Evolutionary conservation across 352 stramenopile genomes (phyloP).

Genomic region (Phytophthora tentaculata): DNA sequence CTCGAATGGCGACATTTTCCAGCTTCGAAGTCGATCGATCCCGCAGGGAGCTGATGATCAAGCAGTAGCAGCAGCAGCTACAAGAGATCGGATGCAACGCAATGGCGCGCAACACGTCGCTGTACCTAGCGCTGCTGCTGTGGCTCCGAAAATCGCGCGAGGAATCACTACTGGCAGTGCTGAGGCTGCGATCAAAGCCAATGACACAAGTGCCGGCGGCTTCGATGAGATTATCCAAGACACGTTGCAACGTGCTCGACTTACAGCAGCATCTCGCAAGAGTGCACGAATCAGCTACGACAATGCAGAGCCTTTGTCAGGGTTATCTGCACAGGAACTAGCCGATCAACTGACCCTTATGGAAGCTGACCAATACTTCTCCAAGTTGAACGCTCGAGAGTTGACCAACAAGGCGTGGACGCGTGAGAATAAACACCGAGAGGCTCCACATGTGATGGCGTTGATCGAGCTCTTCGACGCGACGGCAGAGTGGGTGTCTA

Average conservation of each 20-base stretch:
- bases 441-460: slow-evolving; percentile 82
- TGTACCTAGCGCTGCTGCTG: slow-evolving; percentile 29
- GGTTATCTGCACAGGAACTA: slow-evolving; percentile 66
- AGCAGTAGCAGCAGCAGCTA: slow-evolving; percentile 28
- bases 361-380: slow-evolving; percentile 80
- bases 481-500: slow-evolving; percentile 87
- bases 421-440: slow-evolving; percentile 77
- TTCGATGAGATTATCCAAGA: slow-evolving; percentile 75
- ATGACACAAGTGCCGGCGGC: slow-evolving; percentile 17
- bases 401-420: slow-evolving; percentile 91
- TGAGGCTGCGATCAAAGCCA: slow-evolving; percentile 37
- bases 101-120: slow-evolving; percentile 22
- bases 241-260: slow-evolving; percentile 65
- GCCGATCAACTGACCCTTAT: slow-evolving; percentile 86
- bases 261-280: slow-evolving; percentile 58
- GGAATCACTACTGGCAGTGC: slow-evolving; percentile 72
- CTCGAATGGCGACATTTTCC: slow-evolving; percentile 59
- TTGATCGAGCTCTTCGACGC: slow-evolving; percentile 89
- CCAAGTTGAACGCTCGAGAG: slow-evolving; percentile 71
- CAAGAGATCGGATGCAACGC: slow-evolving; percentile 25
- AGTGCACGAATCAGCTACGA: slow-evolving; percentile 81
- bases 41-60: slow-evolving; percentile 29
- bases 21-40: slow-evolving; percentile 48
- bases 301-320: slow-evolving; percentile 74
- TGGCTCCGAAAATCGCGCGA: slow-evolving; percentile 66